These are phyloP conservation scores for Barnettozyma siamensis DNA, from an alignment of 805 yeast species.

Conservation along the genomic window DNA sequence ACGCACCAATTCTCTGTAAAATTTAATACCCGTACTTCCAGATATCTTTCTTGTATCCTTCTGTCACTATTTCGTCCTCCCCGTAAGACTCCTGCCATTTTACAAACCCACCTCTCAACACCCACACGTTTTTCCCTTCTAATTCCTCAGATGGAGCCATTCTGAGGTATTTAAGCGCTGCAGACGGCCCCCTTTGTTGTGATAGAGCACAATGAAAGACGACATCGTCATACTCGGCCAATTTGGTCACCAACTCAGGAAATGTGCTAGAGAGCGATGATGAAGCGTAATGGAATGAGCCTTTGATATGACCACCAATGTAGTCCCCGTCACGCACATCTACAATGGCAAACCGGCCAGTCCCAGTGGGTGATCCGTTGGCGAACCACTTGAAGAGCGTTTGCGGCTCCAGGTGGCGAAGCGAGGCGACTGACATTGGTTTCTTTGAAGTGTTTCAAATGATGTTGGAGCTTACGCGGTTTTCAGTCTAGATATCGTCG, in stretches of 20 bases:
- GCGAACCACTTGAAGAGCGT: slow-evolving; percentile 43
- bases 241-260: slow-evolving; percentile 23
- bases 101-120: slow-evolving; percentile 79
- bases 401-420: slow-evolving; percentile 42
- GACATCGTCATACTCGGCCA: slow-evolving; percentile 37
- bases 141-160: slow-evolving; percentile 22
- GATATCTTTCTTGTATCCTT: slow-evolving; percentile 42
- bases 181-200: slow-evolving; percentile 87
- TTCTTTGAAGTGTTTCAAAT: too few species aligned
- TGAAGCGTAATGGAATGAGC: slow-evolving; percentile 51
- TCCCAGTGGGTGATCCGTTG: slow-evolving; percentile 32
- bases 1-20: too few species aligned
- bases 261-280: slow-evolving; percentile 32
- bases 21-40: slow-evolving; percentile 28
- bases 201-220: slow-evolving; percentile 90
- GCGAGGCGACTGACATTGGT: slow-evolving; percentile 22
- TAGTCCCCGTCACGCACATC: slow-evolving; percentile 86
- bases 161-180: slow-evolving; percentile 58
- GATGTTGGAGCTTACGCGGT: too few species aligned
- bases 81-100: slow-evolving; percentile 81
- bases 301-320: slow-evolving; percentile 66
- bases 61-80: slow-evolving; percentile 57
- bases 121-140: slow-evolving; percentile 48
- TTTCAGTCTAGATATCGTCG: too few species aligned
- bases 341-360: slow-evolving; percentile 47